Conservation (phyloP, 2,329 filamentous ascomycete species). For the Lomentospora prolificans region DNA sequence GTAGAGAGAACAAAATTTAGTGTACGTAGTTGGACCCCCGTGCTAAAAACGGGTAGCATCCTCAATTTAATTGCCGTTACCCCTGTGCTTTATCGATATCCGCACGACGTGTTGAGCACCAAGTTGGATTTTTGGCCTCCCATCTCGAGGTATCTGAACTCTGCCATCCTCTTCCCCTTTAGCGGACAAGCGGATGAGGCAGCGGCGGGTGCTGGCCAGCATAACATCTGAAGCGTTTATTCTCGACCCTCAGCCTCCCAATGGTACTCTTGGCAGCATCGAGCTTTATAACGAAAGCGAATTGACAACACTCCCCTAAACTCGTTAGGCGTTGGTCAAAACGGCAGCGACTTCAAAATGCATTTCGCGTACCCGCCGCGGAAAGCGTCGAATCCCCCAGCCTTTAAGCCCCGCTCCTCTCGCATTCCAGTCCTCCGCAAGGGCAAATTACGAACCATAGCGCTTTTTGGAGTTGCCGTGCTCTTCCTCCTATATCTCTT, state of each 20-base stretch:
- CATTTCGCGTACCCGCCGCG: conserved; percentile 84
- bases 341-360: conserved; percentile 43
- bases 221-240: not conserved
- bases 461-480: conserved; percentile 42
- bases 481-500: conserved; percentile 53
- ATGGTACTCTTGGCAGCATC: not conserved
- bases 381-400: conserved; percentile 68
- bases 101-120: not conserved
- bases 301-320: too few relatives aligned
- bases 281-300: too few relatives aligned
- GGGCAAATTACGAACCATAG: conserved; percentile 51
- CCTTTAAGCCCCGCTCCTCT: conserved; percentile 55
- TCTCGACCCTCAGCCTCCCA: not conserved
- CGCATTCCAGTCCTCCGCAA: conserved; percentile 45
- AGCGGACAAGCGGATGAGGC: not conserved
- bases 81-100: not conserved
- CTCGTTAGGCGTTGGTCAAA: not conserved
- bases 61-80: not conserved
- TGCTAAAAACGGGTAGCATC: too few relatives aligned
- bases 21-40: not conserved
- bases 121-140: not conserved
- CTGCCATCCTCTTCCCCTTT: not conserved
- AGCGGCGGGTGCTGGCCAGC: not conserved
- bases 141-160: not conserved
- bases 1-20: not conserved